phyloP scores from a whole-genome alignment of 2,329 filamentous ascomycete species.

The Microascus cirrosus region DNA sequence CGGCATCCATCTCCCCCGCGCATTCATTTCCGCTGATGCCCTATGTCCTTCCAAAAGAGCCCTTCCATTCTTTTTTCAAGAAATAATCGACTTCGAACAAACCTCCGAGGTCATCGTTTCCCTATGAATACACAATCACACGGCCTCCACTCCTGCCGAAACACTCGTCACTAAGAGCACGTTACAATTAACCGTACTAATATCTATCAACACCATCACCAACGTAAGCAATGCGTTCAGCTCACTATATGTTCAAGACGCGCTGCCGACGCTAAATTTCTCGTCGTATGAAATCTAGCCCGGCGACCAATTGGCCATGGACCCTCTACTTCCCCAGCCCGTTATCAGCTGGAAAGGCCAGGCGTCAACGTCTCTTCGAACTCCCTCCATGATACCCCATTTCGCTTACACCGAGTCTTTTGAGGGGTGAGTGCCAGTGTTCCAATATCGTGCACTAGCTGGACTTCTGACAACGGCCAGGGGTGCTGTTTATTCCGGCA shows the following conservation, averaged over 20 bases:
- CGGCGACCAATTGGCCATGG: not conserved
- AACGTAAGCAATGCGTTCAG: not conserved
- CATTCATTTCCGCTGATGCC: no score
- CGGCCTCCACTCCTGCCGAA: no score
- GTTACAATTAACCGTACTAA: not conserved
- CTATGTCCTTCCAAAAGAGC: no score
- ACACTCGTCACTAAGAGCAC: no score
- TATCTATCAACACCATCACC: not conserved
- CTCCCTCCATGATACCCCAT: not conserved
- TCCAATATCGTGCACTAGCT: not conserved
- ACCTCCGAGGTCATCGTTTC: no score
- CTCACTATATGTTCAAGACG: not conserved
- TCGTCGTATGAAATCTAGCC: not conserved
- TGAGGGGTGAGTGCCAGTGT: not conserved
- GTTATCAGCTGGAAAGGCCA: not conserved
- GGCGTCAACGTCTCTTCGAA: not conserved
- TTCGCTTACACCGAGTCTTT: conserved; percentile 3
- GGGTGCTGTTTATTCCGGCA: not conserved
- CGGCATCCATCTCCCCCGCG: not conserved
- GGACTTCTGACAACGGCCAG: not conserved
- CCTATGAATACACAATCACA: no score
- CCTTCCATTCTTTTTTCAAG: no score
- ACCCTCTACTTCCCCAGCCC: not conserved
- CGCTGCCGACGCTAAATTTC: not conserved
- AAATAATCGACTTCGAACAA: no score